Evolutionary conservation across 2,329 filamentous ascomycete species (phyloP), one percentile per base, ranked within the genome.

Genomic region (Madurella mycetomatis): DNA sequence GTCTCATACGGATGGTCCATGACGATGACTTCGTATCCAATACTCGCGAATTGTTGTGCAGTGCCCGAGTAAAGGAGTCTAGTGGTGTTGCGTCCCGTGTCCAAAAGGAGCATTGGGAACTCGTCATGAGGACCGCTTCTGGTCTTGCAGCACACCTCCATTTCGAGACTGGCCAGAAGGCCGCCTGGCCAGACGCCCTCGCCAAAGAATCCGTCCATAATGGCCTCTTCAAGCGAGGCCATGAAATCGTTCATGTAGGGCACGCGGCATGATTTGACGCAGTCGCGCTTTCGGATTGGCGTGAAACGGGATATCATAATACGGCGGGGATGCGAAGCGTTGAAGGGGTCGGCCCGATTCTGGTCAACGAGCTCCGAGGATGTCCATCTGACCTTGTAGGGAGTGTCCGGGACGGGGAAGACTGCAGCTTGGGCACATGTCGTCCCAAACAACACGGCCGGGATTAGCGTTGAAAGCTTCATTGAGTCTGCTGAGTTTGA

Each of bases 1-100:
- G 70, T 68, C 46, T 76, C 73, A 49, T 73, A 69, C 0, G 74
- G 71, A 53, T 77, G 74, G 57, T 78, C 75, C 49, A 78, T 65
- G 4, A 72, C 64, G 4, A 75, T 63, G 11, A 78, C 72, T 9
- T 69, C 67, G 55, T 69, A 73, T 7, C 75, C 74, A 9, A 67
- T 60, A 17, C 70, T 71, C 9, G 73, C 71, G 47, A 78, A 60
- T 17, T 69, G 64, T 37, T 71, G 67, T 1, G 72, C 73, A 4
- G 73, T 65, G 31, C 65, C 68, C 15, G 64, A 68, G 59, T 77
- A 78, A 19, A 73, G 56, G 1, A 72, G 60, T 1, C 74, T 64
- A 8, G 51, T 51, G 5, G 55, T 57, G 37, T 62, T 59, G 47
- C 59, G 40, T 34, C 63, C 62, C 2, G 62, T 57, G 18, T 52